phyloP scores from a whole-genome alignment of 208 protist species.

The Trypanosoma melophagium region DNA sequence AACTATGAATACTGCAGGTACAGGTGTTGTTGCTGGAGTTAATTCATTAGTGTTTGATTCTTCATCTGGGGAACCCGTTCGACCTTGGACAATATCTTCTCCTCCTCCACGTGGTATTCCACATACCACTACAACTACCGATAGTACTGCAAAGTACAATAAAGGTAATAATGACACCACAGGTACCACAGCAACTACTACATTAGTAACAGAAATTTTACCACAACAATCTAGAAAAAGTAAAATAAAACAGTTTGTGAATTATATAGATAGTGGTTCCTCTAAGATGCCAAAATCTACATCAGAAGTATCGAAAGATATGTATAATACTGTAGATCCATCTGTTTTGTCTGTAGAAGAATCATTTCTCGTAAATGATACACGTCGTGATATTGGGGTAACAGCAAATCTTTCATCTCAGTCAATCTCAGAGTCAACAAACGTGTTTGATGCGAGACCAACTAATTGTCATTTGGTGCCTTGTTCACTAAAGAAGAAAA shows the following conservation, averaged over 20 bases:
- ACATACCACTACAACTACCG: not conserved
- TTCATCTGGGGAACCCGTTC: not conserved
- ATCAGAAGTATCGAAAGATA: too few relatives aligned
- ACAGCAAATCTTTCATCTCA: not conserved
- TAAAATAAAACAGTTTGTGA: too few relatives aligned
- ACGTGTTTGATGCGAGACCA: not conserved
- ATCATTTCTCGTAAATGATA: not conserved
- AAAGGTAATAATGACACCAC: not conserved
- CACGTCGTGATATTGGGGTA: slow-evolving; percentile 7
- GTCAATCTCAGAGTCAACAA: not conserved
- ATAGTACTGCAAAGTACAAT: not conserved
- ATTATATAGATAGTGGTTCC: too few relatives aligned
- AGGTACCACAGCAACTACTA: not conserved
- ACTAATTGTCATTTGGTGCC: slow-evolving; percentile 25
- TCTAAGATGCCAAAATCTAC: too few relatives aligned
- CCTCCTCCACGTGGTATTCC: not conserved
- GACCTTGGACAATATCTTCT: not conserved
- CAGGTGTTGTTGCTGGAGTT: not conserved
- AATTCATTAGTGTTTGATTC: not conserved
- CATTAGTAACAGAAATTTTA: not conserved
- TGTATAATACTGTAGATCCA: too few relatives aligned
- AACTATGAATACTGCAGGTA: not conserved
- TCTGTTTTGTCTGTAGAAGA: too few relatives aligned
- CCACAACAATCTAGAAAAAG: not conserved
- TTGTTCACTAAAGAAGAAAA: slow-evolving; percentile 15